Conservation (phyloP, 345 rosid genomes). For the Psidium guajava region DNA sequence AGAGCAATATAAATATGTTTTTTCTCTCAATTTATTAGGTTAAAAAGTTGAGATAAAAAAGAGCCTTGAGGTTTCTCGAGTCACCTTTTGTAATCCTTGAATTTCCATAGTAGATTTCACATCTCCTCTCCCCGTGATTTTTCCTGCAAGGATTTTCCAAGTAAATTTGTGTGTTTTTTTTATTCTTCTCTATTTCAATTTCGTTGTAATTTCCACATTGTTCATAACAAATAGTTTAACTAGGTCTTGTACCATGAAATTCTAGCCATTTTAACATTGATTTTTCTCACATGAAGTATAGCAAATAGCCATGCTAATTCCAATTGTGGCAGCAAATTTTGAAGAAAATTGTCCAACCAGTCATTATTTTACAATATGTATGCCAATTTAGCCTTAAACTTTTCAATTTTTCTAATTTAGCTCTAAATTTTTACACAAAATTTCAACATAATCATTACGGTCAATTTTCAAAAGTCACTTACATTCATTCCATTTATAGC, state of each 20-base stretch:
- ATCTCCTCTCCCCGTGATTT: not conserved
- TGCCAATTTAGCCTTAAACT: not conserved
- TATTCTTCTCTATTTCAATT: not conserved
- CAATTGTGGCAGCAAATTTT: not conserved
- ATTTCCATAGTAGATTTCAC: not conserved
- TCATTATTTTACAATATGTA: not conserved
- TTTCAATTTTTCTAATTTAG: not conserved
- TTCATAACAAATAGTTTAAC: not conserved
- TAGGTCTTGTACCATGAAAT: not conserved
- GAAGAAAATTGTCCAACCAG: not conserved
- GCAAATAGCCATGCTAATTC: not conserved
- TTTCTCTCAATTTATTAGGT: not conserved
- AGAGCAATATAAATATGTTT: not conserved
- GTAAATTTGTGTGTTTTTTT: not conserved
- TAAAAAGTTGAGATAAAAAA: not conserved
- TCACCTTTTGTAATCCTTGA: not conserved
- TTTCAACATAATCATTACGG: not conserved
- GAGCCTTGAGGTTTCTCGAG: not conserved
- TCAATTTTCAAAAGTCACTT: not conserved
- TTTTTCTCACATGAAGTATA: not conserved
- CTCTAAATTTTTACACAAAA: not conserved
- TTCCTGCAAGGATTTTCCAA: not conserved
- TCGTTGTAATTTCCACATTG: not conserved
- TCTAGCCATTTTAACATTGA: not conserved
- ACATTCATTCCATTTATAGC: not conserved